Base-by-base conservation (phyloP, 2,329 filamentous ascomycete genomes). In the Hymenotorrendiella dingleyae region DNA sequence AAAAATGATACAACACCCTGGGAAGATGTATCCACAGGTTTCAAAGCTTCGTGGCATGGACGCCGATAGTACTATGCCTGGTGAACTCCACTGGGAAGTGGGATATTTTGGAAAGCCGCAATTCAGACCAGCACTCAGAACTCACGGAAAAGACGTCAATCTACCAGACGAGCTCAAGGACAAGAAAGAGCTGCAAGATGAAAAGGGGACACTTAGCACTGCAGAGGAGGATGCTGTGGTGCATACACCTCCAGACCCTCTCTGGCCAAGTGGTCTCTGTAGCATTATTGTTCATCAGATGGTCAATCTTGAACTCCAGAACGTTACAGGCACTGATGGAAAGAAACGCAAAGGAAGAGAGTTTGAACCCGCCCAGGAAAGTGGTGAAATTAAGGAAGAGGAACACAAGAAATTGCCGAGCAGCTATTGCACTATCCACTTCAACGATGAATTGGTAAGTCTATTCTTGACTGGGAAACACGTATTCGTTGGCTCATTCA, bases 81-180 rank as follows among this genome's bases (percentile, higher is more conserved):
- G 93, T 21, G 83, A 95, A 59, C 74, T 98, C 28, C 82, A 94
- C 60, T 97, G 91, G 91, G 91, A 96, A 63, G 88, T 97, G 35
- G 93, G 91, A 6, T 97, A 85, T 67, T 97, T 96, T 56, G 82
- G 83, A 54, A 96, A 95, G 68, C 88, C 90, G 1, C 80, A 89
- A 53, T 89, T 96, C 67, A 78, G 91, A 41, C 79, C 82, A 49
- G 87, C 88, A 10, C 72, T 97, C 34, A 78, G 87, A 29, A 95
- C 89, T 0, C 86, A 94, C 59, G 91, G 91, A 32, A 87, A 88
- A 66, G 85, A 95, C 61, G 74, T 80, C 45, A 82, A 76, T 46
- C 71, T 96, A 3, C 88, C 88, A 3, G 74, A 82, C 44, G 76
- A 80, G 43, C 74, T 96, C 23, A 79, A 79, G 45, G 76, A 91